Base-by-base conservation (phyloP, 75 land plant genomes). In the Pinus taeda region DNA sequence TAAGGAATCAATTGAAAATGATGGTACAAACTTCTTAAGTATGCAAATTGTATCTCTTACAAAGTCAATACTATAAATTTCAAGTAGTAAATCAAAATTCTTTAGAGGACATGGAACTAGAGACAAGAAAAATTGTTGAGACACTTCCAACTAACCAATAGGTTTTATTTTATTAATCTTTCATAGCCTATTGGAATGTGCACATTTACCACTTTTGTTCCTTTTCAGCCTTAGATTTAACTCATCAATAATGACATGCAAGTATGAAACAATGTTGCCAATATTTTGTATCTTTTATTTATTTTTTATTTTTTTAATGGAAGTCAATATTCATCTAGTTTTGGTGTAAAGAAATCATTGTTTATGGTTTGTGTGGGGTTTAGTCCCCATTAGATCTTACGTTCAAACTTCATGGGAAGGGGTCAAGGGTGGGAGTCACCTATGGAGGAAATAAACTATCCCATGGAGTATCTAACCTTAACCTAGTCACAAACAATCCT, bases 111-210 rank as follows among this genome's bases (percentile, higher is more conserved):
- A 83, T 97, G 95, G 99, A 97, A 65, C 79, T 97, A 81, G 92
- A 92, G 78, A 89, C 91, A 26, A 87, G 87, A 77, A 85, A 86
- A 22, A 79, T 85, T 77, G 94, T 95, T 60, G 99, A 97, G 81
- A 98, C 99, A 69, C 91, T 97, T 83, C 99, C 99, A 63, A 92
- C 92, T n/a, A 97, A 91, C 78, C 99, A 97, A 66, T 93, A 89
- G 93, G 99, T 92, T 79, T 45, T 17, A 24, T 74, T 13, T 13
- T 66, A 8, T 29, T 37, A 26, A 66, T 45, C 6, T 39, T 57
- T 45, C 60, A 17, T 26, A 29, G 15, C 61, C 2, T 2, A 21
- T 49, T 55, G 30, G 57, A 49, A 53, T 73, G 57, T 45, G 49
- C 12, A 15, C 53, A 12, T 71, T 17, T 71, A 73, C 39, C 49